A percentile compares a stretch with the other conserved stretches of the same genome.
Conservation (phyloP, 2,329 filamentous ascomycete genomes). For the Zymoseptoria brevis region DNA sequence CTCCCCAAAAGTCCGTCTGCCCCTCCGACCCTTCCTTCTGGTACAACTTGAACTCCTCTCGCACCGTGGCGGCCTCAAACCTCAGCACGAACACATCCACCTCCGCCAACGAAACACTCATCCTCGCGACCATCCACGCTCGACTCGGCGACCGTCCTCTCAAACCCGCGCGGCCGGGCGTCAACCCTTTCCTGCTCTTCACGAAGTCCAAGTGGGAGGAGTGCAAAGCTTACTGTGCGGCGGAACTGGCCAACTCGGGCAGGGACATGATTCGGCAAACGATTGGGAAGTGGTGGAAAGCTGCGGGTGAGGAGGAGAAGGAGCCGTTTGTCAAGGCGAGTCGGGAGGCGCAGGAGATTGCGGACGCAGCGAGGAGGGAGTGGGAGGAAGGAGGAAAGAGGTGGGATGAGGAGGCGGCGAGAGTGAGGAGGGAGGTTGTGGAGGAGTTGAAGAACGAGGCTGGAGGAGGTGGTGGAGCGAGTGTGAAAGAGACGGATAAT, state of each 20-base stretch:
- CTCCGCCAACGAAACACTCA: slow-evolving; percentile 43
- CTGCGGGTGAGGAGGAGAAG: slow-evolving; percentile 60
- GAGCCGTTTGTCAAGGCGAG: slow-evolving; percentile 72
- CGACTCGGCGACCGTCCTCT: slow-evolving; percentile 67
- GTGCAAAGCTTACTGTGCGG: slow-evolving; percentile 56
- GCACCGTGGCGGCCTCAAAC: slow-evolving; percentile 12
- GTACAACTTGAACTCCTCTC: not conserved
- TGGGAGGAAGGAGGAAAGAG: slow-evolving; percentile 55
- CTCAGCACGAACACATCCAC: slow-evolving; percentile 5
- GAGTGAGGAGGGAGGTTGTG: slow-evolving; percentile 37
- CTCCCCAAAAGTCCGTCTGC: slow-evolving; percentile 26
- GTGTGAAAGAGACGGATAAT: slow-evolving; percentile 27
- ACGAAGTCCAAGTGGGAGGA: slow-evolving; percentile 65
- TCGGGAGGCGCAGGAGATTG: slow-evolving; percentile 59
- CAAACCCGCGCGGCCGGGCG: slow-evolving; percentile 63
- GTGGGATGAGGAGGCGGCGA: slow-evolving; percentile 63
- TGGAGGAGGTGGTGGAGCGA: slow-evolving; percentile 17
- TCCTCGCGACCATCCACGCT: slow-evolving; percentile 48
- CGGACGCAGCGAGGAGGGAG: slow-evolving; percentile 49
- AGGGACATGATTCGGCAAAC: slow-evolving; percentile 72
- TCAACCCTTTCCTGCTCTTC: slow-evolving; percentile 84
- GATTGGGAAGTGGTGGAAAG: slow-evolving; percentile 86
- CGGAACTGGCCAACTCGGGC: slow-evolving; percentile 56
- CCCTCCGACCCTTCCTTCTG: slow-evolving; percentile 27
- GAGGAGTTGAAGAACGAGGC: slow-evolving; percentile 5